Base-by-base conservation (phyloP, 169 alveolate species). In the Cyclospora cayetanensis region DNA sequence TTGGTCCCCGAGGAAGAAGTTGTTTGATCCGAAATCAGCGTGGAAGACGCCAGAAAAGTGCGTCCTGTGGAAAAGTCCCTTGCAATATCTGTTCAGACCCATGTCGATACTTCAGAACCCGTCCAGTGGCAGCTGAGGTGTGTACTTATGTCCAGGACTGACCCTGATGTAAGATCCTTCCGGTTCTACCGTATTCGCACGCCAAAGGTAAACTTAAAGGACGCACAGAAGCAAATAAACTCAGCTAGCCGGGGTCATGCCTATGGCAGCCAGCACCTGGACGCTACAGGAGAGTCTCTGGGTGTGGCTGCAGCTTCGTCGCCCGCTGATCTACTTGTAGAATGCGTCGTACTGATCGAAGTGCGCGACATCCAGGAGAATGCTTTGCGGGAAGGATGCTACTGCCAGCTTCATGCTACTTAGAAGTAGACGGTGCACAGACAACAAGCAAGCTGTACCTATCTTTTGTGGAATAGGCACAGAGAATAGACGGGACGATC, bases 1-100 rank as follows among this genome's bases (percentile, higher is more conserved):
- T 60, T 60, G 29, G 15, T 39, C 2, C 25, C 31, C 46, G 2
- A 53, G 4, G 37, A 3, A 29, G 60, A 31, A 4, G 37, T 29
- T 0, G 31, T 72, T 25, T n/a, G 27, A 43, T 35, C 35, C 15
- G 15, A 29, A 20, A 25, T 72, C n/a, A 37, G n/a, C 27, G 60
- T n/a, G 2, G 84, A 72, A 1, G 84, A 72, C 35, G 53, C 84
- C 84, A 39, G 3, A 9, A 72, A 72, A n/a, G 84, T 72, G 63
- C 84, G 37, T 1, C 11, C 31, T 18, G 84, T 72, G 29, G 18
- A 34, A 1, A 0, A 11, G 11, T 31, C 84, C 18, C 35, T 72
- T 7, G 22, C 7, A 27, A 60, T 72, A 37, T 37, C 84, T 0
- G 25, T 42, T 37, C 35, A 11, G 63, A 39, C 29, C 37, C 41